These are phyloP conservation scores for Physocladia obscura DNA, from an alignment of 192 early-diverging fungal genomes.

Conservation along the genomic window DNA sequence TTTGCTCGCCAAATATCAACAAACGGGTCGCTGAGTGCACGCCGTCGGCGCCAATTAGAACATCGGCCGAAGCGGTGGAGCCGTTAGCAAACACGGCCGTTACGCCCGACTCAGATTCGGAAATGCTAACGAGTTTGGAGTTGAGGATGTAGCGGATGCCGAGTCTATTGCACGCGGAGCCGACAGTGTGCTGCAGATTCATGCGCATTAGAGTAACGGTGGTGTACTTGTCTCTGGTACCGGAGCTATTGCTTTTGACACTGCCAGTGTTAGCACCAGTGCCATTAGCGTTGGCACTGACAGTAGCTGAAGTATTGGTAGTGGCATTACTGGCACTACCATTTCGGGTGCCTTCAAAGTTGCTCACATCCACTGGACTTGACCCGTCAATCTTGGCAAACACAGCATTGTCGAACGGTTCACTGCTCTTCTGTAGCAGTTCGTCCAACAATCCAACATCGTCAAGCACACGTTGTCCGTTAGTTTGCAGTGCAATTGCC, in stretches of 20 bases:
- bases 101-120: not conserved
- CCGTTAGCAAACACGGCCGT: conserved; percentile 12
- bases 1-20: conserved; percentile 34
- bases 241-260: not conserved
- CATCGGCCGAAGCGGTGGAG: not conserved
- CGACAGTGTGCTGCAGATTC: not conserved
- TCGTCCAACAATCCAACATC: not conserved
- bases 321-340: too few species aligned
- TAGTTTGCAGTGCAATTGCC: not conserved
- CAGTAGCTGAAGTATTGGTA: too few species aligned
- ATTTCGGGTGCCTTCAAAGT: not conserved
- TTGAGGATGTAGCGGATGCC: not conserved
- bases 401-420: not conserved
- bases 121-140: not conserved
- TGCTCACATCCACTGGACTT: not conserved
- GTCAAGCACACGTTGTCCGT: not conserved
- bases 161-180: not conserved
- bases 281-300: too few species aligned
- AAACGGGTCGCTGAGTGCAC: conserved; percentile 9
- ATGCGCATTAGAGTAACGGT: not conserved
- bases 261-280: too few species aligned
- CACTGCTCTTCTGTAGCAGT: not conserved
- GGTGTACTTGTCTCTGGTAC: not conserved
- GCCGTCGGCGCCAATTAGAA: conserved; percentile 25
- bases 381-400: not conserved